Evolutionary conservation across 164 flowering plant genomes (phyloP).

Genomic region (Magnolia officinalis): DNA sequence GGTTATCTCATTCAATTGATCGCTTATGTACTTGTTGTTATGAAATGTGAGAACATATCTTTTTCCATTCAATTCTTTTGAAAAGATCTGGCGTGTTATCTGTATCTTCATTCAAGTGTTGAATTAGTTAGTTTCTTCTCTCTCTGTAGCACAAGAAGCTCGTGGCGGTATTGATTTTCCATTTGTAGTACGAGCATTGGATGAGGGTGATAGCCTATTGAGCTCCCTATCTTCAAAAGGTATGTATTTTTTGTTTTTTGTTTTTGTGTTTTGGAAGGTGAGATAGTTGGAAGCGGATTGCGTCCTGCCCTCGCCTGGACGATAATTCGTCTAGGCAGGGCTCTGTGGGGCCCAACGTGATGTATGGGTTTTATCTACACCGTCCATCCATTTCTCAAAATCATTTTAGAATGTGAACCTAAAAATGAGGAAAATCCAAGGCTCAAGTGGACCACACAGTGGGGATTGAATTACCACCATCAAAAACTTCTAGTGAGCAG

Average conservation of each 20-base stretch:
- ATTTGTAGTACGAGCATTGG: constrained; percentile 48
- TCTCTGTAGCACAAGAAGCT: constrained; percentile 67
- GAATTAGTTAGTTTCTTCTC: neutral
- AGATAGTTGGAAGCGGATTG: too few relatives aligned
- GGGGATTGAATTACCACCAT: too few relatives aligned
- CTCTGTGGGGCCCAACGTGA: too few relatives aligned
- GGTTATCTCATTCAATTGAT: neutral
- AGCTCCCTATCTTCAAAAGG: constrained; percentile 56
- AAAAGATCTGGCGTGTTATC: neutral
- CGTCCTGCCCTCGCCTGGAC: too few relatives aligned
- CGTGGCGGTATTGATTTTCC: constrained; percentile 32
- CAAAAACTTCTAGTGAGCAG: too few relatives aligned
- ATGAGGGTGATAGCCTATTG: constrained; percentile 52
- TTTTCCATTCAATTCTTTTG: neutral
- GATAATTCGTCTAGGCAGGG: too few relatives aligned
- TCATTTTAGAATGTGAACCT: too few relatives aligned
- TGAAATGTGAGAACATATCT: neutral
- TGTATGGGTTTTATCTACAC: too few relatives aligned
- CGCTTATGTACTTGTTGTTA: neutral
- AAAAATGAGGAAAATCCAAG: too few relatives aligned
- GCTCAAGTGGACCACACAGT: too few relatives aligned
- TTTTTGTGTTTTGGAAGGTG: too few relatives aligned
- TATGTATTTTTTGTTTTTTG: constrained; percentile 14
- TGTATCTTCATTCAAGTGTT: neutral
- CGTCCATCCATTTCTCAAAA: too few relatives aligned